Percentiles rank a stretch among this genome's conserved stretches.
These are phyloP conservation scores for Diplogelasinospora grovesii DNA, from an alignment of 495 filamentous ascomycete genomes.

Conservation along the genomic window DNA sequence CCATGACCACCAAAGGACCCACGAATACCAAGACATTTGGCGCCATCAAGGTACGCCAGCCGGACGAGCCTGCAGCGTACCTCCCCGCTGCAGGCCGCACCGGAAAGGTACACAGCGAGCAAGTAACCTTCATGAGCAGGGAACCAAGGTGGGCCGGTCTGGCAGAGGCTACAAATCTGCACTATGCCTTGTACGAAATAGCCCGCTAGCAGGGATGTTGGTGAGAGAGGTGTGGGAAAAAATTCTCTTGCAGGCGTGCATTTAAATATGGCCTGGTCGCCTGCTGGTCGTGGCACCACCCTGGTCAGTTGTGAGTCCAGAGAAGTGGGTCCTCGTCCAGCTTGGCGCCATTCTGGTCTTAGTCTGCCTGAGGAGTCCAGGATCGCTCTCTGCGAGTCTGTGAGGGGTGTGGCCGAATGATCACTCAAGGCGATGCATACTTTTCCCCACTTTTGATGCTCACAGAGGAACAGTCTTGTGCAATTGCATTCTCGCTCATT, in stretches of 20 bases:
- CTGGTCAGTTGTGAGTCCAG: constrained; percentile 21
- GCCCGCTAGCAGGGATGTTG: constrained; percentile 18
- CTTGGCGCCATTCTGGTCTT: not conserved
- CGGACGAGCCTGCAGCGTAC: constrained; percentile 11
- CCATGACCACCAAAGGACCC: constrained; percentile 34
- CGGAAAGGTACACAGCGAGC: constrained; percentile 8
- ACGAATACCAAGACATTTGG: constrained; percentile 25
- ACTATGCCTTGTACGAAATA: constrained; percentile 23
- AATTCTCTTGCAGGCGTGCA: constrained; percentile 19
- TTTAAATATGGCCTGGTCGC: constrained; percentile 24
- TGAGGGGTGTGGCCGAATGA: not conserved
- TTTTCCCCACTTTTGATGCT: not conserved
- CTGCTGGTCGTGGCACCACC: constrained; percentile 33
- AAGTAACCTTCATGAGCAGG: constrained; percentile 16
- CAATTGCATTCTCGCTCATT: constrained; percentile 3
- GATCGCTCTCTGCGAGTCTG: not conserved
- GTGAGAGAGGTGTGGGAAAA: constrained; percentile 16
- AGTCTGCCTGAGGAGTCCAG: not conserved
- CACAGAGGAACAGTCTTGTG: constrained; percentile 3
- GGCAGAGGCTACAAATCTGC: constrained; percentile 26
- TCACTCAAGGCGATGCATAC: not conserved
- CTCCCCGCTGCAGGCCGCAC: constrained; percentile 8
- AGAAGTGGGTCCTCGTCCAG: constrained; percentile 13
- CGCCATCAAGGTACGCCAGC: constrained; percentile 17
- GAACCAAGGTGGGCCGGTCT: constrained; percentile 18